Conservation (phyloP, 495 filamentous ascomycete species). For the Aeminium ludgeri region DNA sequence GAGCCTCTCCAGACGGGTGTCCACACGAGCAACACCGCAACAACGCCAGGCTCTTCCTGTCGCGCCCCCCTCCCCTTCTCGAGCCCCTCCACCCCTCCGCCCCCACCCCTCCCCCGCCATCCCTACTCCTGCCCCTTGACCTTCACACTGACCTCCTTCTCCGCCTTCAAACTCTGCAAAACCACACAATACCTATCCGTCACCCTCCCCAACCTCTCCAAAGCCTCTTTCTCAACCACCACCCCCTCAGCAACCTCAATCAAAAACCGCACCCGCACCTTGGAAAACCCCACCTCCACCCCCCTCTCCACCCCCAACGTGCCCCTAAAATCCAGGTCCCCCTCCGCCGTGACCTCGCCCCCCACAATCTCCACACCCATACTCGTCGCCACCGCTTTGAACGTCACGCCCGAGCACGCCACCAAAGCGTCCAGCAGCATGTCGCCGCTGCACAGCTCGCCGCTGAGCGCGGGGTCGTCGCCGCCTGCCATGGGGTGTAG, state of each 20-base stretch:
- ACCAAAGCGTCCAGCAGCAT: constrained; percentile 28
- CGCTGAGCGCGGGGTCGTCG: constrained; percentile 22
- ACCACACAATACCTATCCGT: constrained; percentile 27
- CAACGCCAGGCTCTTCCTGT: too few relatives aligned
- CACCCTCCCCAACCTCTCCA: constrained; percentile 25
- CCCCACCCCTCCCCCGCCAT: constrained; percentile 65
- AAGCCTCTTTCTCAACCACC: constrained; percentile 18
- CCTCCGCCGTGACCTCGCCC: constrained; percentile 23
- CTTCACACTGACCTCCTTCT: constrained; percentile 20
- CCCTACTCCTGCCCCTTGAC: constrained; percentile 14
- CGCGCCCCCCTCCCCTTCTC: too few relatives aligned
- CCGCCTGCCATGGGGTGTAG: constrained; percentile 25
- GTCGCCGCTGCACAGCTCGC: constrained; percentile 26
- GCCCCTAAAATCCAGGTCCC: constrained; percentile 26
- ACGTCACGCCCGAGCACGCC: constrained; percentile 25
- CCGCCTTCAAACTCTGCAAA: constrained; percentile 24
- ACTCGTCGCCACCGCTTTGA: constrained; percentile 26
- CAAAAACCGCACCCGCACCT: constrained; percentile 22
- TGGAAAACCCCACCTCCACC: constrained; percentile 25
- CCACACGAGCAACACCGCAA: too few relatives aligned
- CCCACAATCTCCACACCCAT: constrained; percentile 18
- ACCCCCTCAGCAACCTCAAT: constrained; percentile 17
- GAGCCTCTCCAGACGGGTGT: too few relatives aligned
- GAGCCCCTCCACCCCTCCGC: too few relatives aligned
- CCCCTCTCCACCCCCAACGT: constrained; percentile 25